Evolutionary conservation across 2,329 filamentous ascomycete genomes (phyloP), one percentile per base, ranked within the genome.

Genomic region (Verticillium klebahnii): DNA sequence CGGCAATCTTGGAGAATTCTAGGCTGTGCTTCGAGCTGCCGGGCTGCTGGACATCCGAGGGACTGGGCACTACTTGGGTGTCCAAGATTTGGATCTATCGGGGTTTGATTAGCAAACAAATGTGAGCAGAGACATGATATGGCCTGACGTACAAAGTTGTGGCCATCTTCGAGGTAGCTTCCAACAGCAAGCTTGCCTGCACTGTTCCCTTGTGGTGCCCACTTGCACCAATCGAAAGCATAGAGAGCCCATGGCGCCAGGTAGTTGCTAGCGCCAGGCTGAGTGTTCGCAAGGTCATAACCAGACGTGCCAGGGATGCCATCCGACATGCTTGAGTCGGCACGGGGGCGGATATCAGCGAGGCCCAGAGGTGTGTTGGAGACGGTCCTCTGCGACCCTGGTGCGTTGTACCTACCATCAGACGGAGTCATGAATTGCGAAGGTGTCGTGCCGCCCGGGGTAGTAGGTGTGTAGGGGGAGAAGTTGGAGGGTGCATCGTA

Each of bases 201-300:
- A 65, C 91, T 89, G 67, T 88, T 88, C 69, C 77, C 88, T 70
- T 92, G 87, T 2, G 94, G 88, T 17, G 91, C 87, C 94, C 95
- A 99, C 77, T 99, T 99, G 80, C 95, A 99, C 95, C 95, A 99
- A 78, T 99, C 95, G 70, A 96, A 94, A 14, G 95, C 94, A 74
- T 98, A 99, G 61, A 96, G 89, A 15, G 93, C 90, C 92, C 95
- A 99, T 0, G 94, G 93, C 5, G 94, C 93, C 65, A 96, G 79
- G 72, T 97, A 97, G 74, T 94, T 97, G 81, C 92, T 96, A 66
- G 94, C 96, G 72, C 91, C 75, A 72, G 89, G 74, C 75, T 86
- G 80, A 65, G 86, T 73, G 72, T 86, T 85, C 65, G 86, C 85
- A 59, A 87, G 81, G 70, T 93, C 90, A 71, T 89, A 89, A 59